Percentiles rank a stretch among this genome's conserved stretches.
These are phyloP conservation scores for Starmerella scarabaei DNA, from an alignment of 805 yeast genomes.

Conservation along the genomic window DNA sequence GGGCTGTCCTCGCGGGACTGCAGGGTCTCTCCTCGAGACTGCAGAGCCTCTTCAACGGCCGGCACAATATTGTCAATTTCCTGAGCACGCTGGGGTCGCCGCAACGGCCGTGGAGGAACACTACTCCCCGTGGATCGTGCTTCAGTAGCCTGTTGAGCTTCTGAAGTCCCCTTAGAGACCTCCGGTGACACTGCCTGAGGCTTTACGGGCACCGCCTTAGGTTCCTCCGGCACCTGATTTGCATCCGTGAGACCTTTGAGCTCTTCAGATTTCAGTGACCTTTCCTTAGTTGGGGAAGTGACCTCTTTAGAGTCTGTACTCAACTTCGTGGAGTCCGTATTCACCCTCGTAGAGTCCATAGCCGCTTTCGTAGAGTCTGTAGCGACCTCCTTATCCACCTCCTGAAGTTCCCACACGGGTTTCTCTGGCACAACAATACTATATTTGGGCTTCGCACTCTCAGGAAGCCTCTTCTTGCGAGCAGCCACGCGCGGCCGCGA, in stretches of 20 bases:
- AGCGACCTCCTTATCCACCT: neutral
- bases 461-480: constrained; percentile 24
- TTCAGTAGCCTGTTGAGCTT: no score
- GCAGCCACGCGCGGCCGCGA: constrained; percentile 21
- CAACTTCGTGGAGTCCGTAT: no score
- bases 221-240: neutral
- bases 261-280: neutral
- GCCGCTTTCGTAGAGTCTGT: neutral
- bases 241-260: neutral
- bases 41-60: no score
- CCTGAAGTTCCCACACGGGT: constrained; percentile 15
- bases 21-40: no score
- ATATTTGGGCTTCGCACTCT: constrained; percentile 21
- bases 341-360: no score
- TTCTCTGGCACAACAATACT: constrained; percentile 9
- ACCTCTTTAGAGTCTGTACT: neutral
- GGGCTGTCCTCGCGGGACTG: no score
- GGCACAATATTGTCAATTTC: no score
- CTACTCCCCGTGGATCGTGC: no score
- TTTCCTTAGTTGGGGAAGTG: neutral
- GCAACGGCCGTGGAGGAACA: no score
- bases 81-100: no score
- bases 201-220: neutral
- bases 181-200: no score
- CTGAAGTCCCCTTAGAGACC: no score